Evolutionary conservation across 345 rosid species (phyloP), one percentile per base, ranked within the genome.

Genomic region (Eucalyptus globulus): DNA sequence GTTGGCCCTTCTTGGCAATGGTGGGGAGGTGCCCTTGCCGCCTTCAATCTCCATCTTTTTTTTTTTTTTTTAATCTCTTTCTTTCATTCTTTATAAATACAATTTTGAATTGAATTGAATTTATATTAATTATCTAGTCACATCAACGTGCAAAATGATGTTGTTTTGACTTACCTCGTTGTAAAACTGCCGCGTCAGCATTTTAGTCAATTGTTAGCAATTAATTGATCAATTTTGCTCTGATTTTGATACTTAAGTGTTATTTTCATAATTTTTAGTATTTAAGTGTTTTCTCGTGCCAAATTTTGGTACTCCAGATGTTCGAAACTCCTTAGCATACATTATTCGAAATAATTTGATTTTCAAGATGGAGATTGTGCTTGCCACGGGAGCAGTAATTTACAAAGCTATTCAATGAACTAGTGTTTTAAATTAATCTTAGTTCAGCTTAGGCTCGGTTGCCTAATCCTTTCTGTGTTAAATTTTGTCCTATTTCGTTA

Each of bases 331-430:
- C 5, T 34, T 16, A 69, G 44, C 11, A 19, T 34, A 34, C 24
- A 37, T 34, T 17, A 69, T 34, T 72, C 2, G 2, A 17, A 34
- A 72, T 34, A 72, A 17, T 9, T 34, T 72, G 81, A 17, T 9
- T 72, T 72, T 72, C 13, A 67, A 67, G 34, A 4, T 51, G 54
- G 1, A 9, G 22, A 51, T 51, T 51, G 54, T 51, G 22, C 90
- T 91, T 96, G 90, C 97, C 97, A 40, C 96, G 97, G 94, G 87
- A 80, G 93, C 34, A 13, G 17, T 62, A 29, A 72, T 19, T 72
- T 17, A 34, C 19, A 19, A 69, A 9, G 24, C 13, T 69, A 16
- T 69, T 69, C 3, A 34, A 9, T 17, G 44, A 31, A 34, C 43
- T 34, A 16, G 37, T 17, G 58, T 21, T 51, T 54, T 1, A 14